Conservation (phyloP, 352 stramenopile genomes). For the Pythium phragmiticola region DNA sequence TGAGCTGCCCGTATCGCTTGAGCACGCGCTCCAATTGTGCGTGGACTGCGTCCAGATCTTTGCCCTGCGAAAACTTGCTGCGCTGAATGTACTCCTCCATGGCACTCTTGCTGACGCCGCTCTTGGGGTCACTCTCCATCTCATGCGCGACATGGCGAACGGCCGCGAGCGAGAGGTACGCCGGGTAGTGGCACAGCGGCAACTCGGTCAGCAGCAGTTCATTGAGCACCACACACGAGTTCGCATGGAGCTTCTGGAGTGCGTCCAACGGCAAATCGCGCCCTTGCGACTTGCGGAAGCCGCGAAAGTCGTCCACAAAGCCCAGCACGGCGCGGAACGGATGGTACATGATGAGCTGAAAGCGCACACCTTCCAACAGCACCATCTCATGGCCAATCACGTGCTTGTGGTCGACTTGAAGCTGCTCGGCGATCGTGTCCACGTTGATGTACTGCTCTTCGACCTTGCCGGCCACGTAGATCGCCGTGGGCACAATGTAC, state of each 20-base stretch:
- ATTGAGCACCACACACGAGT: conserved; percentile 69
- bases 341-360: conserved; percentile 90
- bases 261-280: conserved; percentile 63
- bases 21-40: conserved; percentile 39
- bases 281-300: conserved; percentile 57
- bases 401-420: conserved; percentile 83
- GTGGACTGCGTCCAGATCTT: conserved; percentile 41
- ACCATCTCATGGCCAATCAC: conserved; percentile 89
- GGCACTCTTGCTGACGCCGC: conserved; percentile 32
- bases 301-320: conserved; percentile 84
- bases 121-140: conserved; percentile 33
- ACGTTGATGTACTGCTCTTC: conserved; percentile 91
- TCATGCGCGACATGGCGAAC: conserved; percentile 58
- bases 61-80: conserved; percentile 68
- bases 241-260: conserved; percentile 79
- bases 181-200: conserved; percentile 60
- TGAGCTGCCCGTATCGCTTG: conserved; percentile 33
- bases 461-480: conserved; percentile 88
- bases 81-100: conserved; percentile 62
- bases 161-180: conserved; percentile 67
- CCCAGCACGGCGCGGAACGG: conserved; percentile 78
- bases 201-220: conserved; percentile 76
- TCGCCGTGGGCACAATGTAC: conserved; percentile 78
- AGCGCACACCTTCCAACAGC: conserved; percentile 82
- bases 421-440: conserved; percentile 78